Evolutionary conservation across 169 alveolate species (phyloP).

Genomic region (Cyclospora cayetanensis): DNA sequence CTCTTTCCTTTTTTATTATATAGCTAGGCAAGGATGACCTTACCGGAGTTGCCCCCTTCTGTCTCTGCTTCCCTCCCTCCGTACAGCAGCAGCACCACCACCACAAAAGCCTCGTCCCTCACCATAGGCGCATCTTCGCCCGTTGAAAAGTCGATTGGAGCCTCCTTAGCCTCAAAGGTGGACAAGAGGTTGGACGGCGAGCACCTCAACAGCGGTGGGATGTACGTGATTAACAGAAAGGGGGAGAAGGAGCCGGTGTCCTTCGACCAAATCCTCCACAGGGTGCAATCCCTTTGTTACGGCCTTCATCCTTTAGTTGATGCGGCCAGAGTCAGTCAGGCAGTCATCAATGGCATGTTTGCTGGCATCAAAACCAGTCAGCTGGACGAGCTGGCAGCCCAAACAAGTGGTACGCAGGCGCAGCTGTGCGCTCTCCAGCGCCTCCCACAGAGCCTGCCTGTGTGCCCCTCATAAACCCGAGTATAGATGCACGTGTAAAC

Average conservation of each 20-base stretch:
- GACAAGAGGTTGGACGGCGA: not conserved
- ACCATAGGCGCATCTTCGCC: not conserved
- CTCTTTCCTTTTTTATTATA: too few relatives aligned
- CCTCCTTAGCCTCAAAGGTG: not conserved
- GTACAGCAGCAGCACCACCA: too few relatives aligned
- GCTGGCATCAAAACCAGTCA: constrained; percentile 77
- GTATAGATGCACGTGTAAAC: not conserved
- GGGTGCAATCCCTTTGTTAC: constrained; percentile 67
- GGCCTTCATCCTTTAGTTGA: constrained; percentile 62
- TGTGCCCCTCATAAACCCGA: not conserved
- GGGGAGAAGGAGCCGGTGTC: constrained; percentile 75
- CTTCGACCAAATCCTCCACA: constrained; percentile 74
- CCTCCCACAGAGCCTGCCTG: not conserved
- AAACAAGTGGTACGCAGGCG: constrained; percentile 87
- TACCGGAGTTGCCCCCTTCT: too few relatives aligned
- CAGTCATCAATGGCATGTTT: constrained; percentile 70
- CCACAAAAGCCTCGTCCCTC: too few relatives aligned
- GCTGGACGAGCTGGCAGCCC: constrained; percentile 97
- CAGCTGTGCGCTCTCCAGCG: not conserved
- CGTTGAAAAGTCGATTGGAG: not conserved
- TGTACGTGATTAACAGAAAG: constrained; percentile 76
- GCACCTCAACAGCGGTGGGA: constrained; percentile 28
- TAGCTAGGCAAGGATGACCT: too few relatives aligned
- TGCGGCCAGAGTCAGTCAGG: constrained; percentile 30
- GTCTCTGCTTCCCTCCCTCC: too few relatives aligned